Evolutionary conservation across 805 yeast genomes (phyloP).

Genomic region (Ogataea populi-albae): DNA sequence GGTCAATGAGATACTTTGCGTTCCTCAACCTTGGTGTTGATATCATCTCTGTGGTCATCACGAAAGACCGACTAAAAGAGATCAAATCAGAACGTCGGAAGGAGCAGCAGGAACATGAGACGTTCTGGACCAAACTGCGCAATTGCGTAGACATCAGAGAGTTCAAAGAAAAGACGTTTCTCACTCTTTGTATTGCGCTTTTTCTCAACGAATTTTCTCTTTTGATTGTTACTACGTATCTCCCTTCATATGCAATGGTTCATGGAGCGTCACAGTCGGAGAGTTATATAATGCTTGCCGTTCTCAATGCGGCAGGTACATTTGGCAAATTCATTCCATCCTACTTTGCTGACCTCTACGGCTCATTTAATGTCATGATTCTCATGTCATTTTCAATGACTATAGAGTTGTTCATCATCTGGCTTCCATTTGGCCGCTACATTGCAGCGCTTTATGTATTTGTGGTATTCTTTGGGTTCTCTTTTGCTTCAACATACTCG

Average conservation of each 20-base stretch:
- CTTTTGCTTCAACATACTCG: constrained; percentile 57
- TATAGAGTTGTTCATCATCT: constrained; percentile 42
- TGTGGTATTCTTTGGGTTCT: constrained; percentile 45
- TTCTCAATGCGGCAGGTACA: constrained; percentile 47
- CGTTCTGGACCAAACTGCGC: constrained; percentile 8
- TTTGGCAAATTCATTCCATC: constrained; percentile 58
- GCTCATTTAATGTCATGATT: constrained; percentile 56
- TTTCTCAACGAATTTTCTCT: constrained; percentile 40
- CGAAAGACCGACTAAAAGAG: constrained; percentile 35
- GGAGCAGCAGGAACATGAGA: constrained; percentile 11
- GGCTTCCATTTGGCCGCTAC: constrained; percentile 29
- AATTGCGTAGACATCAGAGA: constrained; percentile 31
- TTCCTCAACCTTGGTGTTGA: constrained; percentile 26
- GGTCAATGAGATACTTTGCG: constrained; percentile 56
- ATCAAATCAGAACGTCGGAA: constrained; percentile 5
- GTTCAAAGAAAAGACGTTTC: constrained; percentile 37
- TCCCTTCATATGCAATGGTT: constrained; percentile 42
- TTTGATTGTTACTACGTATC: constrained; percentile 40
- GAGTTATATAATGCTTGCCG: constrained; percentile 44
- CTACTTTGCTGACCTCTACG: constrained; percentile 48
- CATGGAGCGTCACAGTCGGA: constrained; percentile 39
- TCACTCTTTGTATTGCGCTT: constrained; percentile 38
- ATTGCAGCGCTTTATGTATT: constrained; percentile 46
- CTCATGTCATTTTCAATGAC: constrained; percentile 34
- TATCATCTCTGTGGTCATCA: constrained; percentile 29